phyloP scores from a whole-genome alignment of 257 asterid genomes.

The Jacaranda copaia region DNA sequence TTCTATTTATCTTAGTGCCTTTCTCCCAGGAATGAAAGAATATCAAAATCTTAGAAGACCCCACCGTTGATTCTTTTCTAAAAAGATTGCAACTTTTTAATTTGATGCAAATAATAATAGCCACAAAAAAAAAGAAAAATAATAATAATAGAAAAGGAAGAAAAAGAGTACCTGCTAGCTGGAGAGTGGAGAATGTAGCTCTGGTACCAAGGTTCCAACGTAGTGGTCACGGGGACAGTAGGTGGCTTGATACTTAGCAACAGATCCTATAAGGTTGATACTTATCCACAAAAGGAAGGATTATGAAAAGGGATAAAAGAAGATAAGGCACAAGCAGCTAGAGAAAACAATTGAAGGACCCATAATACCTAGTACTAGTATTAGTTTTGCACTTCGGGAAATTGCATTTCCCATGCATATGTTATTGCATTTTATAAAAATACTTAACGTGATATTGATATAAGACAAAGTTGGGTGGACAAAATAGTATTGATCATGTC shows the following conservation, averaged over 20 bases:
- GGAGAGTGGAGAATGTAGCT: background rate
- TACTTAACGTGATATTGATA: too few species aligned
- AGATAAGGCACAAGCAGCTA: background rate
- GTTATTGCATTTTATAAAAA: too few species aligned
- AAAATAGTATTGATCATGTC: too few species aligned
- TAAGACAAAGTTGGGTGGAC: too few species aligned
- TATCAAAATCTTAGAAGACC: background rate
- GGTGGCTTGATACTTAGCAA: background rate
- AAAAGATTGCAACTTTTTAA: background rate
- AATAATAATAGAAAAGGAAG: background rate
- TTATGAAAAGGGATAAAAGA: background rate
- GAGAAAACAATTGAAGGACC: too few species aligned
- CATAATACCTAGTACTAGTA: too few species aligned
- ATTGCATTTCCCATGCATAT: too few species aligned
- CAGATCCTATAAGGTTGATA: background rate
- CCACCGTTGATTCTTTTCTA: background rate
- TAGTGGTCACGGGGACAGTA: background rate
- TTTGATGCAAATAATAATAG: background rate
- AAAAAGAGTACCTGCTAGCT: background rate
- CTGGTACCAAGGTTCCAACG: background rate
- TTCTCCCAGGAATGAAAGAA: too few species aligned
- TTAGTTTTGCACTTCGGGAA: too few species aligned
- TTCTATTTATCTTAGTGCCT: too few species aligned
- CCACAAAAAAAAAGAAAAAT: too few species aligned
- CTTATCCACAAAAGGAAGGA: background rate